These are phyloP conservation scores for Calocybe gangraenosa DNA, from an alignment of 768 basidiomycete species.

Conservation along the genomic window DNA sequence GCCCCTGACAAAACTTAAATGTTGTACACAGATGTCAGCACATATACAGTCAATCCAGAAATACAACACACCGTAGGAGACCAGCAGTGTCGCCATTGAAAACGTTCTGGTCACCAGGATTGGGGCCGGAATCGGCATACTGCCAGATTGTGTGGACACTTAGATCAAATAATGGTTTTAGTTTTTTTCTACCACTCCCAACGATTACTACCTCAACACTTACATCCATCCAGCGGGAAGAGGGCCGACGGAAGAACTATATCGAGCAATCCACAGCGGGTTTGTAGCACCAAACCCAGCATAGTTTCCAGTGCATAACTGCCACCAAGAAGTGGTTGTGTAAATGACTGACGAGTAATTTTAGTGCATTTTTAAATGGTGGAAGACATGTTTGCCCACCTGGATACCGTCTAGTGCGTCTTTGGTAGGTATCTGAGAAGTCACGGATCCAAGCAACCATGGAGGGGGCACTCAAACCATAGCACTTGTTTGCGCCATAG, in stretches of 20 bases:
- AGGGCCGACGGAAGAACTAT: conserved; percentile 42
- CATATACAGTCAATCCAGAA: background rate
- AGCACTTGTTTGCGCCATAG: conserved; percentile 47
- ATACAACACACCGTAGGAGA: conserved; percentile 31
- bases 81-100: conserved; percentile 51
- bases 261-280: conserved; percentile 61
- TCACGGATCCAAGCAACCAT: conserved; percentile 65
- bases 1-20: too few species aligned
- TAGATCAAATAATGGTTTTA: background rate
- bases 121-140: conserved; percentile 49
- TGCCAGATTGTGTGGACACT: conserved; percentile 59
- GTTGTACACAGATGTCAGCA: too few species aligned
- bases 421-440: conserved; percentile 58
- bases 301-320: conserved; percentile 57
- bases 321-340: conserved; percentile 68
- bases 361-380: background rate
- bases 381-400: conserved; percentile 22
- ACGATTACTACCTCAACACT: too few species aligned
- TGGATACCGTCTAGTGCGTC: conserved; percentile 41
- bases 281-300: conserved; percentile 43
- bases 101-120: conserved; percentile 53
- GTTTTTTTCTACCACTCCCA: too few species aligned
- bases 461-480: conserved; percentile 42
- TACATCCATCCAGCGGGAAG: conserved; percentile 58
- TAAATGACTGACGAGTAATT: conserved; percentile 43